Evolutionary conservation across 2,329 filamentous ascomycete genomes (phyloP).

Genomic region (Paramyrothecium roridum): DNA sequence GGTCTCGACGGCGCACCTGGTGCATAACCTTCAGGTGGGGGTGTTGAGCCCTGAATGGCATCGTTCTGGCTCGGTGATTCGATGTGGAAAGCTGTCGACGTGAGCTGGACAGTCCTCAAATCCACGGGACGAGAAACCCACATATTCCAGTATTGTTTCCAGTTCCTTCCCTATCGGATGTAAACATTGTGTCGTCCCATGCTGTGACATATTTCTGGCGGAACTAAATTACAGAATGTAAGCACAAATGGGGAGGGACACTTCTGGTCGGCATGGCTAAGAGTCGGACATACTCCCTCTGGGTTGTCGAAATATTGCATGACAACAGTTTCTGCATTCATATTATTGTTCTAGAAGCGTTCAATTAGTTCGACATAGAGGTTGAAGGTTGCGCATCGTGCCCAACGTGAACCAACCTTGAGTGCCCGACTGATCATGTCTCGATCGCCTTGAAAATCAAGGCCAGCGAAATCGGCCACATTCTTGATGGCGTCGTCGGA

Average conservation of each 20-base stretch:
- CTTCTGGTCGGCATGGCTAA: not conserved
- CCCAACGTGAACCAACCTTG: conserved; percentile 25
- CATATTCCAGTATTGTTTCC: conserved; percentile 39
- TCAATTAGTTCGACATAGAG: conserved; percentile 1
- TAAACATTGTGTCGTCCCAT: conserved; percentile 56
- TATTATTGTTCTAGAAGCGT: conserved; percentile 33
- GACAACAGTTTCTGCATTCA: conserved; percentile 45
- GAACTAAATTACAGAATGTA: no score
- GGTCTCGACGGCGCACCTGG: conserved; percentile 54
- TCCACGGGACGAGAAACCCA: conserved; percentile 20
- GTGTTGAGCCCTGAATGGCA: conserved; percentile 40
- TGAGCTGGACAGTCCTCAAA: conserved; percentile 15
- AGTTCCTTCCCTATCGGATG: conserved; percentile 49
- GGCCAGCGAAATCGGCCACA: conserved; percentile 39
- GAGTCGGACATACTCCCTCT: conserved; percentile 9
- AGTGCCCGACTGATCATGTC: conserved; percentile 36
- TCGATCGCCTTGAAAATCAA: conserved; percentile 32
- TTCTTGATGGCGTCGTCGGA: conserved; percentile 31
- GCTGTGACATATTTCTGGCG: conserved; percentile 39
- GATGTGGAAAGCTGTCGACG: conserved; percentile 49
- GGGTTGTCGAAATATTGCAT: conserved; percentile 51
- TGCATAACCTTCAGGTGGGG: conserved; percentile 35
- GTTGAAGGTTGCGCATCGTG: not conserved
- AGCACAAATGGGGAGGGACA: not conserved
- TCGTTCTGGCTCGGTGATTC: conserved; percentile 46